A percentile compares a stretch with the other conserved stretches of the same genome.
Conservation (phyloP, 2,329 filamentous ascomycete genomes). For the Teratosphaeria destructans region DNA sequence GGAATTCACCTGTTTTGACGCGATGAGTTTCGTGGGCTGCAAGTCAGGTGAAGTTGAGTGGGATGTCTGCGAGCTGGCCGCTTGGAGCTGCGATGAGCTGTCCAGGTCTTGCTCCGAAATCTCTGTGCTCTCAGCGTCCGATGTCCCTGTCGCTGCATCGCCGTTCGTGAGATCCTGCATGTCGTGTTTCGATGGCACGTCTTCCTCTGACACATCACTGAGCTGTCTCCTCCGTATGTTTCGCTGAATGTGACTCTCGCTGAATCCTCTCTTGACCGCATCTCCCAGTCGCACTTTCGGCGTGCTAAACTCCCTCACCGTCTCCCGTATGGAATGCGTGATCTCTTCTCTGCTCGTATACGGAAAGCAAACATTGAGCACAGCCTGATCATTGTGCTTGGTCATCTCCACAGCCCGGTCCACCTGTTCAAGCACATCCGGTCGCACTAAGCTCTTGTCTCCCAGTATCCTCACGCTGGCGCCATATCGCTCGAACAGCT, state of each 20-base stretch:
- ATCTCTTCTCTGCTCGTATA: constrained; percentile 96
- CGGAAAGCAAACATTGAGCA: constrained; percentile 92
- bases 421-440: constrained; percentile 80
- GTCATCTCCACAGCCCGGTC: constrained; percentile 81
- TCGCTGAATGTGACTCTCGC: constrained; percentile 74
- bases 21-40: constrained; percentile 18
- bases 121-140: constrained; percentile 9
- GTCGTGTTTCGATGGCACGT: not conserved
- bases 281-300: constrained; percentile 14
- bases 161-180: not conserved
- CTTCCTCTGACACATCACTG: constrained; percentile 29
- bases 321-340: constrained; percentile 75
- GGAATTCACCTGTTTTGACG: not conserved
- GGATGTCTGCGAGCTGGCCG: constrained; percentile 28
- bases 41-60: constrained; percentile 30
- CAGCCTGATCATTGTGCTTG: constrained; percentile 64
- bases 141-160: constrained; percentile 6
- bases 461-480: constrained; percentile 78
- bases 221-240: constrained; percentile 54
- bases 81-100: constrained; percentile 22
- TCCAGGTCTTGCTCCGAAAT: constrained; percentile 20
- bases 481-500: constrained; percentile 84
- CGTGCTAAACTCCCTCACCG: constrained; percentile 77
- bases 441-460: constrained; percentile 69
- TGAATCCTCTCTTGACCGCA: constrained; percentile 56